Base-by-base conservation (phyloP, 202 grass and related monocot species). In the Bolboschoenoplectus hybrid region DNA sequence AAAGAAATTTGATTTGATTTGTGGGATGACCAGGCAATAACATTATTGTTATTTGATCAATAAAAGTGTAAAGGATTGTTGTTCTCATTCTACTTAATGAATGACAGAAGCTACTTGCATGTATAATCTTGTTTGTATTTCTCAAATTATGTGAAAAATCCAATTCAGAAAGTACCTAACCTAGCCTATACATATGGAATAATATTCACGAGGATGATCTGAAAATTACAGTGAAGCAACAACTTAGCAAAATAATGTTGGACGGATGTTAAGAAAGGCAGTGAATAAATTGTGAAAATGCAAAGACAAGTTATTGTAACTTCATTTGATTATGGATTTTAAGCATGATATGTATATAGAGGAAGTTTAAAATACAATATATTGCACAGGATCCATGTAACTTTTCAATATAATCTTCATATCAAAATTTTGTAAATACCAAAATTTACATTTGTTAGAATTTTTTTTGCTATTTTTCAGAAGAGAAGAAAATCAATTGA, bases 11-110 rank as follows among this genome's bases (percentile, higher is more conserved):
- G 26, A 60, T 60, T 79, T 80, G 75, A 60, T 80, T 60, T 43
- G 75, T 57, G 75, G 75, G 75, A 80, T 80, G 75, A 80, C 75
- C 53, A 20, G 34, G 35, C 7, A 78, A 57, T 41, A 61, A 58
- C 20, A 9, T 80, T 35, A 60, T 58, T 60, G 1, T 40, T 80
- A 34, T 60, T 80, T 60, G 13, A 80, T 60, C 60, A 61, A 80
- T 52, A 52, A 38, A 56, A 17, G 35, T 6, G 13, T 41, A 60
- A 80, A 60, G 34, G 17, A 17, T 43, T 80, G 7, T 80, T 79
- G 1, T 16, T 55, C 55, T 58, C 16, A n/a, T 61, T 41, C 8
- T 17, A 19, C 2, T 80, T 38, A 14, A 52, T 49, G 75, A 80
- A 80, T 58, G 16, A 40, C 35, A 11, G 7, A 57, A 80, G 7